Evolutionary conservation across 2,329 filamentous ascomycete species (phyloP).

Genomic region (Tothia fuscella): DNA sequence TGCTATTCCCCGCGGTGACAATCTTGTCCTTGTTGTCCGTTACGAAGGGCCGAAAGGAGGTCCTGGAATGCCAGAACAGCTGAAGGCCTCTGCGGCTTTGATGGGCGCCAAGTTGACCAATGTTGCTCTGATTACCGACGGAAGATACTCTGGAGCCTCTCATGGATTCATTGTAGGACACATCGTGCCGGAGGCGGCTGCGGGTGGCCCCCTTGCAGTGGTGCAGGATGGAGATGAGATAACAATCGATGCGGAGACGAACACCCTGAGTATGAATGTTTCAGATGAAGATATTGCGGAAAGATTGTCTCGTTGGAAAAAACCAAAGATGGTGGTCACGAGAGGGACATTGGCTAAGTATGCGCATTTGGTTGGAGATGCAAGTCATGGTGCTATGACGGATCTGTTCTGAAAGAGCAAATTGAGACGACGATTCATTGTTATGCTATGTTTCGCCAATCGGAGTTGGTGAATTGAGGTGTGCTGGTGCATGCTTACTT

Average conservation of each 20-base stretch:
- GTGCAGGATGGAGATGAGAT: conserved; percentile 71
- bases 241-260: conserved; percentile 73
- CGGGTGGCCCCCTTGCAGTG: conserved; percentile 77
- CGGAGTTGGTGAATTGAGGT: too few relatives aligned
- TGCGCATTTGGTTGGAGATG: conserved; percentile 75
- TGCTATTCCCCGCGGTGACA: conserved; percentile 60
- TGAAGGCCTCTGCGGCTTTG: conserved; percentile 77
- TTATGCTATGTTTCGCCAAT: too few relatives aligned
- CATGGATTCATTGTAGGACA: conserved; percentile 94
- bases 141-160: conserved; percentile 74
- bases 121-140: conserved; percentile 84
- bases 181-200: conserved; percentile 79
- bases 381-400: conserved; percentile 81
- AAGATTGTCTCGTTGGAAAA: conserved; percentile 55
- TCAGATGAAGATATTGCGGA: conserved; percentile 56
- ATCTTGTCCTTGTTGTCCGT: conserved; percentile 78
- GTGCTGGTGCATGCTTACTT: too few relatives aligned
- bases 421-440: too few relatives aligned
- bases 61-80: conserved; percentile 91
- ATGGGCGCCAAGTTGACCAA: conserved; percentile 86
- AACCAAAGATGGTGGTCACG: conserved; percentile 60
- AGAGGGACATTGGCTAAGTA: conserved; percentile 87
- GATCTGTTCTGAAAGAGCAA: conserved; percentile 50
- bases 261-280: conserved; percentile 60
- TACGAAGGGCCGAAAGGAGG: conserved; percentile 92